Evolutionary conservation across 768 basidiomycete genomes (phyloP).

Genomic region (Lactarius evosmus): DNA sequence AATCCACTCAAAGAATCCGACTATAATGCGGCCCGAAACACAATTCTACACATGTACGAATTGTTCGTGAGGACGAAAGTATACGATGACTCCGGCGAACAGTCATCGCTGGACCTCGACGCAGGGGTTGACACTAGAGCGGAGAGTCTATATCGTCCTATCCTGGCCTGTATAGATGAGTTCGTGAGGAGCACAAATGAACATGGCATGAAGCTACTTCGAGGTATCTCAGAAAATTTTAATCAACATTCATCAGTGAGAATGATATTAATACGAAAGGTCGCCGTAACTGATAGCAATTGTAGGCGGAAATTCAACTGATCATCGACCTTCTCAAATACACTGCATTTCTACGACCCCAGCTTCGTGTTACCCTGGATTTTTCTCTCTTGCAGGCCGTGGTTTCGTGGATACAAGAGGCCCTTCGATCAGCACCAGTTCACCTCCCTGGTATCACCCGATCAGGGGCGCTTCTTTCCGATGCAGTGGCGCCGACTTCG

Average conservation of each 20-base stretch:
- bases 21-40: background rate
- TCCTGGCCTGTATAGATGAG: constrained; percentile 7
- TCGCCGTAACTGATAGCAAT: background rate
- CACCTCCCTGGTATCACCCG: constrained; percentile 37
- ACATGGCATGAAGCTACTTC: constrained; percentile 18
- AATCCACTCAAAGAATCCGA: constrained; percentile 6
- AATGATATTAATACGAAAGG: too few relatives aligned
- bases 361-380: constrained; percentile 6
- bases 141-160: background rate
- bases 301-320: constrained; percentile 21
- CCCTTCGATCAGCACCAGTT: constrained; percentile 37
- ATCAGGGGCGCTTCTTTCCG: constrained; percentile 41
- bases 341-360: constrained; percentile 7
- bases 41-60: constrained; percentile 21
- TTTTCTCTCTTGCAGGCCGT: constrained; percentile 65
- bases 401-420: constrained; percentile 45
- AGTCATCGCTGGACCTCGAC: background rate
- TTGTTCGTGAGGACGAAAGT: constrained; percentile 22
- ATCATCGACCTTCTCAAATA: constrained; percentile 23
- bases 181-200: background rate
- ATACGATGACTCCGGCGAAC: background rate
- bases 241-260: constrained; percentile 10
- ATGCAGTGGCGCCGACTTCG: constrained; percentile 54
- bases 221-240: background rate
- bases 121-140: background rate